phyloP scores from a whole-genome alignment of 116 monocot genomes.

The Zostera marina region DNA sequence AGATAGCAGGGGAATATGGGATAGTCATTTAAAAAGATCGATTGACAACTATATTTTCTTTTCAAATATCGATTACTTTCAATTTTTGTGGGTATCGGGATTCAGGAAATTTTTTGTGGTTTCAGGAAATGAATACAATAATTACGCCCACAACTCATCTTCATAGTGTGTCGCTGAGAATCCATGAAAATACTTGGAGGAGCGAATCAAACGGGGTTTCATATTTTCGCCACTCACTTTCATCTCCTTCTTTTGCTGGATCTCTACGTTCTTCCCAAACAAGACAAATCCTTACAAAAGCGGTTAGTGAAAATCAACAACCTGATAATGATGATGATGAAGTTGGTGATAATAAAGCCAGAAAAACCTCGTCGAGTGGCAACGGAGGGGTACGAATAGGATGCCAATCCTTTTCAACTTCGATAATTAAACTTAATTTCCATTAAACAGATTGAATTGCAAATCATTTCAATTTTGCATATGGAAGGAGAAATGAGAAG shows the following conservation, averaged over 20 bases:
- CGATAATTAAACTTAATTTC: background rate
- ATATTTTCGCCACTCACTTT: constrained; percentile 24
- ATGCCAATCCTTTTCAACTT: background rate
- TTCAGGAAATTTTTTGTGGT: background rate
- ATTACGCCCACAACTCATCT: constrained; percentile 32
- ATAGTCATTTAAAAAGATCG: no score
- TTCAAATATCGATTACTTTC: no score
- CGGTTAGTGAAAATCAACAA: constrained; percentile 24
- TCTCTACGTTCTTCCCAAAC: constrained; percentile 4
- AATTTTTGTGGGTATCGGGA: no score
- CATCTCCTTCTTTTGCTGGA: constrained; percentile 16
- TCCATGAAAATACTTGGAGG: constrained; percentile 19
- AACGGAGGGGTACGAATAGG: constrained; percentile 15
- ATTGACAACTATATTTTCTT: no score
- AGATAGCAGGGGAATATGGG: no score
- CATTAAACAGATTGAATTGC: background rate
- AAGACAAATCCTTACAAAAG: constrained; percentile 24
- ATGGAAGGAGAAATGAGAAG: no score
- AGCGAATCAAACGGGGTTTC: constrained; percentile 21
- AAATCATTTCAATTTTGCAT: background rate
- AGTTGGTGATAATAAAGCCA: constrained; percentile 25
- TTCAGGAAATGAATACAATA: constrained; percentile 49
- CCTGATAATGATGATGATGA: constrained; percentile 24
- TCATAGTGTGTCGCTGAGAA: constrained; percentile 13
- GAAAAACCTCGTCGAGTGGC: constrained; percentile 11